Evolutionary conservation across 345 rosid genomes (phyloP), one percentile per base, ranked within the genome.

Genomic region (Gossypium sturtianum): DNA sequence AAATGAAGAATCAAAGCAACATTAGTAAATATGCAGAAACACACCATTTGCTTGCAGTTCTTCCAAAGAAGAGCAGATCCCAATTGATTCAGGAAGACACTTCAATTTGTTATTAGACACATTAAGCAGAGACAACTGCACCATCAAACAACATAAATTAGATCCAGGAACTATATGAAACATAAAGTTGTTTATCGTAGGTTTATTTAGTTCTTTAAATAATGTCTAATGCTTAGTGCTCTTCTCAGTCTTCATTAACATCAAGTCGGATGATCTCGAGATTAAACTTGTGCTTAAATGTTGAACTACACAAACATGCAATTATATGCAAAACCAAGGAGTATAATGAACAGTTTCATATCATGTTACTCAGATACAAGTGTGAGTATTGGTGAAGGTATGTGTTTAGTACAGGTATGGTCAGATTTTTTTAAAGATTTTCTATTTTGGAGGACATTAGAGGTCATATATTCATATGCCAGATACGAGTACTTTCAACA

Each of bases 31-130:
- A 74, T 48, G 2, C 13, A 65, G 41, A 41, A 71, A 74, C 79
- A 74, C 89, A 92, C 98, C 97, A 82, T 89, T 87, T 62, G 97
- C 97, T 78, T 88, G 92, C 66, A 94, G 54, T 84, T 92, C 98
- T 89, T 94, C 98, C 83, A 94, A 84, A 70, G 98, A 86, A 81
- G 85, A 88, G 84, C 97, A 94, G 80, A 93, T 92, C 76, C 98
- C 98, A 73, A 94, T 85, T 76, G 98, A 92, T 80, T 92, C 97
- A n/a, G 98, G 97, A 78, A 94, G 91, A 74, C 88, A 84, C 84
- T 86, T 94, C 82, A 94, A 79, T 80, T 89, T 88, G 86, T 94
- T 92, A 81, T 80, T 88, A 70, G 98, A 94, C 66, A 94, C 89
- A 88, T 92, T 92, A 82, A 94, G 79, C 74, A 94, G 87, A 53